Evolutionary conservation across 192 early-diverging fungal species (phyloP), one percentile per base, ranked within the genome.

Genomic region (Bifiguratus adelaidae): DNA sequence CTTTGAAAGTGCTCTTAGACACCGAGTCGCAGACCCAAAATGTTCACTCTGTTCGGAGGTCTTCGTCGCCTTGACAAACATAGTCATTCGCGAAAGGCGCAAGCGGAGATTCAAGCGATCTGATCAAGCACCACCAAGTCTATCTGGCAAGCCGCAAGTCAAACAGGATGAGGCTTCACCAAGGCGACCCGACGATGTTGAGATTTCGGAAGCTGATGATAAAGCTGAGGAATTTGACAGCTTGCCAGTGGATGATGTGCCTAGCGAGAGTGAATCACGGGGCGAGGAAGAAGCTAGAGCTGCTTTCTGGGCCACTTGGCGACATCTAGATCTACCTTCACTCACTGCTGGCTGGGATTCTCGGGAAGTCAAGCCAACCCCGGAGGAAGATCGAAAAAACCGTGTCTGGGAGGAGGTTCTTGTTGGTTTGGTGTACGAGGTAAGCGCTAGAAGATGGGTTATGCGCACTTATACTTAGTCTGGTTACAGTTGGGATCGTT

Each of bases 1-100:
- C 28, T 89, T 91, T 57, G 74, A 83, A 37, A 48, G 74, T 2
- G 77, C 82, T 3, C 60, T 92, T 0, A 52, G 69, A 7, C 71
- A 81, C 44, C 49, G 30, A 3, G 35, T 47, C n/a, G 54, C 59
- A 57, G 43, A 57, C 56, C 32, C 58, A 56, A 54, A 58, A 53
- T 46, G 48, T 41, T 35, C 60, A 26, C 52, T 83, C 27, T 49
- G 81, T 7, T 40, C 56, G 9, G 63, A 80, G 30, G 62, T 56
- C 16, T 72, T 74, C 38, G 57, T 58, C 7, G 63, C 77, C 12
- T 66, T 73, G 19, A 53, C 74, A 47, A 65, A 69, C 28, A 47
- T 51, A 6, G 63, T 76, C 29, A 73, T 78, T 22, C 48, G 61
- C 19, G 61, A 69, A 30, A 48, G 70, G 11, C 58, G 61, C 29